Percentiles rank a stretch among this genome's conserved stretches.
phyloP scores from a whole-genome alignment of 2,329 filamentous ascomycete genomes.

The Hirsutella thompsonii region DNA sequence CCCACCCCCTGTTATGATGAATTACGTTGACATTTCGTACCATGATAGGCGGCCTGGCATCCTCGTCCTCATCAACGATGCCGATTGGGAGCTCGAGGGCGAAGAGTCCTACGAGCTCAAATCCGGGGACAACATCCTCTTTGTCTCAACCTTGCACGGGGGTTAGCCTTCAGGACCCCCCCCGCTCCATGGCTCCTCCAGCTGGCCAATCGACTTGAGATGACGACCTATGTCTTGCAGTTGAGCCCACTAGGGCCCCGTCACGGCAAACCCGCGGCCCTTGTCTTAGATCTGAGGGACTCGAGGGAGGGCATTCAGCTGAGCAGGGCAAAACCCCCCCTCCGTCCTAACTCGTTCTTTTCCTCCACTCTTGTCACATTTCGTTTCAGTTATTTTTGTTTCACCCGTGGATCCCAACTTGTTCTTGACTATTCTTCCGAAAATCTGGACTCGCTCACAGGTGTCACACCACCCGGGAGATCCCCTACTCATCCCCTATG shows the following conservation, averaged over 20 bases:
- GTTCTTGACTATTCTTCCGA: neutral
- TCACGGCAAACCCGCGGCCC: neutral
- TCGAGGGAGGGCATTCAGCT: neutral
- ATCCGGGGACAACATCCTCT: conserved; percentile 74
- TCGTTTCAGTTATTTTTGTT: neutral
- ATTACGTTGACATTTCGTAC: neutral
- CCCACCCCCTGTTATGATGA: neutral
- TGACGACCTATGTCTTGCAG: neutral
- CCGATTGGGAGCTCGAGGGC: conserved; percentile 95
- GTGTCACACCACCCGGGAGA: neutral
- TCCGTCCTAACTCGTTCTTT: no score
- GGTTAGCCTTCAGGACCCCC: conserved; percentile 38
- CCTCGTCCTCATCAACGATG: conserved; percentile 91
- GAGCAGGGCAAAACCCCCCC: neutral
- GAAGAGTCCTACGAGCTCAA: conserved; percentile 83
- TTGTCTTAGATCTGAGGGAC: neutral
- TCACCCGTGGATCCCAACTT: neutral
- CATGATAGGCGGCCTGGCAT: conserved; percentile 72
- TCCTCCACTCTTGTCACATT: conserved; percentile 1
- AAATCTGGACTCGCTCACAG: neutral
- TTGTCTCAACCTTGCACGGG: conserved; percentile 92
- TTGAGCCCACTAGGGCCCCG: neutral
- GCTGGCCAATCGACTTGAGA: neutral
- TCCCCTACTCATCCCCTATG: neutral
- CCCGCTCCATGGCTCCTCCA: neutral